Percentiles rank a stretch among this genome's conserved stretches.
Evolutionary conservation across 108 stramenopile genomes (phyloP).

Genomic region (Cyclotella cryptica): DNA sequence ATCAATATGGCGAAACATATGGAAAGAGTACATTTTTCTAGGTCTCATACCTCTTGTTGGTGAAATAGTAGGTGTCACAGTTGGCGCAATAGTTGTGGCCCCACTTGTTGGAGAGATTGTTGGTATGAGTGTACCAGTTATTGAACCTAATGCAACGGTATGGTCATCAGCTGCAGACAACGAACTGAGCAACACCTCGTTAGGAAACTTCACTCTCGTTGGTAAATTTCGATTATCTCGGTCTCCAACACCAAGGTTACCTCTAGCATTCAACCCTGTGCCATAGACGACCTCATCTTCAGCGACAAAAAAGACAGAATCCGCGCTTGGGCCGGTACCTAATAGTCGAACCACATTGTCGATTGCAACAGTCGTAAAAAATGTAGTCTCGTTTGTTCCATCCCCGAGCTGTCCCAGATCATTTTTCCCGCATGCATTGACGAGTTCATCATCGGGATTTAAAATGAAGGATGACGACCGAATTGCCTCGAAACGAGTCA

Average conservation of each 20-base stretch:
- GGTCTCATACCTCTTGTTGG: constrained; percentile 1
- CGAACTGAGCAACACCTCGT: constrained; percentile 6
- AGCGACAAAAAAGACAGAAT: constrained; percentile 31
- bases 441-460: constrained; percentile 29
- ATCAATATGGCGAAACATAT: neutral
- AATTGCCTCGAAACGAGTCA: constrained; percentile 24
- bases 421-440: constrained; percentile 54
- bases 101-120: constrained; percentile 12
- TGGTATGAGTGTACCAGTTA: constrained; percentile 5
- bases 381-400: constrained; percentile 25
- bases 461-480: constrained; percentile 38
- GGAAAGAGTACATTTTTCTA: neutral
- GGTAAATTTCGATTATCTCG: constrained; percentile 6
- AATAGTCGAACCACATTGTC: constrained; percentile 13
- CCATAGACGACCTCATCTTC: constrained; percentile 21
- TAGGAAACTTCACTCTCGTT: constrained; percentile 6
- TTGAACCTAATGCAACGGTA: constrained; percentile 21
- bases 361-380: constrained; percentile 6
- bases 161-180: constrained; percentile 19
- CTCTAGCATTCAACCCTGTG: constrained; percentile 21
- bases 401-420: constrained; percentile 47
- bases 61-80: constrained; percentile 8
- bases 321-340: constrained; percentile 31
- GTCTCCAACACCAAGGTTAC: constrained; percentile 30
- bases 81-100: constrained; percentile 1